Evolutionary conservation across 768 basidiomycete genomes (phyloP).

Genomic region (Clitopilus hobsonii): DNA sequence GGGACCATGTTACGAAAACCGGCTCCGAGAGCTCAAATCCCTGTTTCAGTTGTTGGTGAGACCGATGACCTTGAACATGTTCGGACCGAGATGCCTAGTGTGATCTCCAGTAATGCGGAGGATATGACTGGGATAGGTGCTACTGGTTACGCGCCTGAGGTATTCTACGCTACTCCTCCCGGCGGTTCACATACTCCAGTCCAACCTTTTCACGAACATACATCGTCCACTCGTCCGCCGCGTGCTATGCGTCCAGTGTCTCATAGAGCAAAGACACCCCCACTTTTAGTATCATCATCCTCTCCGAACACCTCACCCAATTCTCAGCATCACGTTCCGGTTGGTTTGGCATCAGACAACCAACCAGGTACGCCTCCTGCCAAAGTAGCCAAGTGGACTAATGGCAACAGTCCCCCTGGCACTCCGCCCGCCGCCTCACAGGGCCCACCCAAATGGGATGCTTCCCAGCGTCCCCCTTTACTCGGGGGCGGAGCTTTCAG

Average conservation of each 20-base stretch:
- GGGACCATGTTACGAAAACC: conserved; percentile 48
- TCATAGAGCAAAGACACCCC: conserved; percentile 35
- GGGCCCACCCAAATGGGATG: not conserved
- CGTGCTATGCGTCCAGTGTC: conserved; percentile 26
- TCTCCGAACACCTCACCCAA: conserved; percentile 9
- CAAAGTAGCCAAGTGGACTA: not conserved
- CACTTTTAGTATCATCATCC: conserved; percentile 25
- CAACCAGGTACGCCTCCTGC: not conserved
- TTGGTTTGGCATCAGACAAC: not conserved
- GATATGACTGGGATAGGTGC: conserved; percentile 69
- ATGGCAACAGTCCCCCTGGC: not conserved
- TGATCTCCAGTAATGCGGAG: conserved; percentile 43
- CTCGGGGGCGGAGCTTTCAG: conserved; percentile 59
- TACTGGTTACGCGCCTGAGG: conserved; percentile 22
- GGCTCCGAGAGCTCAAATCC: conserved; percentile 58
- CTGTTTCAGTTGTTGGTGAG: conserved; percentile 54
- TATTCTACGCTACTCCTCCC: conserved; percentile 28
- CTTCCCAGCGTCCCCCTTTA: conserved; percentile 28
- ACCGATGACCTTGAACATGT: conserved; percentile 17
- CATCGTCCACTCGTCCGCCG: conserved; percentile 5
- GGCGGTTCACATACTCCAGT: conserved; percentile 3
- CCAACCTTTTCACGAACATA: conserved; percentile 3
- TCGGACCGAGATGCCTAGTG: conserved; percentile 48
- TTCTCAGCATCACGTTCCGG: not conserved
- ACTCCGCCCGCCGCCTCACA: not conserved